Evolutionary conservation across 2,329 filamentous ascomycete species (phyloP).

Genomic region (Scedosporium aurantiacum): DNA sequence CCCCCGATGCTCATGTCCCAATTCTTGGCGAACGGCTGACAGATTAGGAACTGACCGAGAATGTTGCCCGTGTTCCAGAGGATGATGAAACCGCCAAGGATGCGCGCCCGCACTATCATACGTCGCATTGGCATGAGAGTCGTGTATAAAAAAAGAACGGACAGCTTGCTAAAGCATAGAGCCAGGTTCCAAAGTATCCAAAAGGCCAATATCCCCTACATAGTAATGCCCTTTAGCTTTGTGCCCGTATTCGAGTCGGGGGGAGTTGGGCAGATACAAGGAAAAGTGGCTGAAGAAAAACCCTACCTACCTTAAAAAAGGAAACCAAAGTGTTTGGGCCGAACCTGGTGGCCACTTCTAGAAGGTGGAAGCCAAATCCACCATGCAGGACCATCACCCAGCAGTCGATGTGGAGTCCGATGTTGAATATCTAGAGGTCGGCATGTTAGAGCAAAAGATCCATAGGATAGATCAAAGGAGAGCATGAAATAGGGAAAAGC

Average conservation of each 20-base stretch:
- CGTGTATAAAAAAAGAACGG: constrained; percentile 2
- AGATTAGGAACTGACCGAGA: constrained; percentile 16
- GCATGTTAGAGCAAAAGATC: background rate
- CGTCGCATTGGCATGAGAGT: background rate
- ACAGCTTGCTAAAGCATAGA: constrained; percentile 4
- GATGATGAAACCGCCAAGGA: background rate
- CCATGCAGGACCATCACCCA: constrained; percentile 6
- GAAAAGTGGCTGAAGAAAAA: background rate
- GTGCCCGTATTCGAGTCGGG: background rate
- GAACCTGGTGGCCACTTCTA: constrained; percentile 6
- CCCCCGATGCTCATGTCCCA: constrained; percentile 22
- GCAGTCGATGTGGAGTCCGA: constrained; percentile 6
- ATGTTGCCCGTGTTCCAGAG: constrained; percentile 4
- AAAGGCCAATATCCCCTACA: constrained; percentile 3
- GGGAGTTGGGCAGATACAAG: background rate
- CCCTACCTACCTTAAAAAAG: constrained; percentile 9
- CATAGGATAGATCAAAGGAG: background rate
- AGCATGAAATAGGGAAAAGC: background rate
- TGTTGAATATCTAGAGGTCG: constrained; percentile 5
- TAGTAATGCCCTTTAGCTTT: background rate
- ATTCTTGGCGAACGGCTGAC: constrained; percentile 23
- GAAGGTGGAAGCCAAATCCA: constrained; percentile 7
- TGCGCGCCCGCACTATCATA: background rate
- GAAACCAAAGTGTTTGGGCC: constrained; percentile 4
- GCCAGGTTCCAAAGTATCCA: constrained; percentile 2